Conservation (phyloP, 352 stramenopile species). For the Globisporangium ultimum region DNA sequence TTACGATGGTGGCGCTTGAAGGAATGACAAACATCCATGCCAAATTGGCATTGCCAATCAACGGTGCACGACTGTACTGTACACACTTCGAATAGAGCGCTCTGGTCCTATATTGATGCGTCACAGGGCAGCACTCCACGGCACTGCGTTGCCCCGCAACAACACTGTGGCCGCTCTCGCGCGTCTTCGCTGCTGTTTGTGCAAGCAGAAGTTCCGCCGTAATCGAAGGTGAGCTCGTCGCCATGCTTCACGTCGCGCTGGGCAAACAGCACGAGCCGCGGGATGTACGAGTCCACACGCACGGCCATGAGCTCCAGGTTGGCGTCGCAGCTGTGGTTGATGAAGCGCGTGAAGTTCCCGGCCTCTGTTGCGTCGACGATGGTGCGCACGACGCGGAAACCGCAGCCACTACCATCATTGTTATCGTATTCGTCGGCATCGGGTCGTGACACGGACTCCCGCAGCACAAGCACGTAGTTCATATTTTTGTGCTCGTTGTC, state of each 20-base stretch:
- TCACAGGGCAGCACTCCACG: constrained; percentile 31
- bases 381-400: constrained; percentile 36
- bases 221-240: constrained; percentile 68
- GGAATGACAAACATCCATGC: not conserved
- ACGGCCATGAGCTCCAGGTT: constrained; percentile 46
- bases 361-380: constrained; percentile 51
- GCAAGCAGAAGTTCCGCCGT: constrained; percentile 20
- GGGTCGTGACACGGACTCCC: constrained; percentile 27
- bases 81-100: not conserved
- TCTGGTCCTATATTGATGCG: constrained; percentile 15
- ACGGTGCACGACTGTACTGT: not conserved
- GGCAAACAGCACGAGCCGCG: constrained; percentile 56
- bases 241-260: constrained; percentile 18
- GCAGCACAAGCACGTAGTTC: constrained; percentile 62
- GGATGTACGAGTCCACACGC: constrained; percentile 55
- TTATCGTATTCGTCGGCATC: not conserved
- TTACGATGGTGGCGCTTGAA: not conserved
- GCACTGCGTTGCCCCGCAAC: constrained; percentile 26
- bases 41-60: not conserved
- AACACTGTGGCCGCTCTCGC: constrained; percentile 12
- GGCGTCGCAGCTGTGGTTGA: constrained; percentile 70
- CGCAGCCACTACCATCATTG: not conserved
- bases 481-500: constrained; percentile 18
- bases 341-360: constrained; percentile 63
- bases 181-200: not conserved